phyloP scores from a whole-genome alignment of 1,139 yeast genomes.

The Candida sojae region DNA sequence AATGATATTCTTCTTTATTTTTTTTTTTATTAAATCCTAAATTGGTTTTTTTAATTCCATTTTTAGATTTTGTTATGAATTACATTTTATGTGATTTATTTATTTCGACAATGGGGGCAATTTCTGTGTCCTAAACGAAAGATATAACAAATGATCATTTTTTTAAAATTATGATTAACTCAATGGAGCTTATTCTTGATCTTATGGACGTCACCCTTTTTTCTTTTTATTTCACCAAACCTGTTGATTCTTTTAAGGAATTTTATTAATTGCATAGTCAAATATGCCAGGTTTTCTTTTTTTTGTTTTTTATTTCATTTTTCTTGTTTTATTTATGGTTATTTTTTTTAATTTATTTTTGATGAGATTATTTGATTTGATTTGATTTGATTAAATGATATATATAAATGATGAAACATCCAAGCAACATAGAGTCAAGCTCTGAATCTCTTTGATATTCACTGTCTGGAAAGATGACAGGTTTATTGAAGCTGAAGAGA shows the following conservation, averaged over 20 bases:
- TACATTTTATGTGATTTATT: slow-evolving; percentile 5
- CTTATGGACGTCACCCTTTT: slow-evolving; percentile 51
- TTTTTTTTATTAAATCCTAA: neutral
- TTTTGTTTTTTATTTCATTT: neutral
- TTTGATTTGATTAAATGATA: too few relatives aligned
- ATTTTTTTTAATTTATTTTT: neutral
- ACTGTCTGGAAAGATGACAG: slow-evolving; percentile 53
- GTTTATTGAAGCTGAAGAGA: slow-evolving; percentile 37
- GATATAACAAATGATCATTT: slow-evolving; percentile 70
- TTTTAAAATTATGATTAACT: slow-evolving; percentile 47
- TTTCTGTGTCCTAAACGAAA: slow-evolving; percentile 60
- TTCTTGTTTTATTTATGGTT: slow-evolving; percentile 4
- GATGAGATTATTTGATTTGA: neutral
- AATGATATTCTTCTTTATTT: neutral
- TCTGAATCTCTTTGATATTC: slow-evolving; percentile 58
- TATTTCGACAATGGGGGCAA: slow-evolving; percentile 61
- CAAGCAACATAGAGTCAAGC: slow-evolving; percentile 94
- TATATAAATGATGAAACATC: slow-evolving; percentile 68
- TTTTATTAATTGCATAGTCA: slow-evolving; percentile 54
- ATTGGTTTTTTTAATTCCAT: slow-evolving; percentile 12
- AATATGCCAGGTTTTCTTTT: slow-evolving; percentile 59
- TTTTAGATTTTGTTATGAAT: neutral
- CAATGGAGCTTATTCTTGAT: slow-evolving; percentile 92
- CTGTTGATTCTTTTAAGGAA: slow-evolving; percentile 19
- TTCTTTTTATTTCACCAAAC: slow-evolving; percentile 25